Evolutionary conservation across 225 moss, liverwort and hornwort genomes (phyloP), one percentile per base, ranked within the genome.

Genomic region (Polytrichum commune): DNA sequence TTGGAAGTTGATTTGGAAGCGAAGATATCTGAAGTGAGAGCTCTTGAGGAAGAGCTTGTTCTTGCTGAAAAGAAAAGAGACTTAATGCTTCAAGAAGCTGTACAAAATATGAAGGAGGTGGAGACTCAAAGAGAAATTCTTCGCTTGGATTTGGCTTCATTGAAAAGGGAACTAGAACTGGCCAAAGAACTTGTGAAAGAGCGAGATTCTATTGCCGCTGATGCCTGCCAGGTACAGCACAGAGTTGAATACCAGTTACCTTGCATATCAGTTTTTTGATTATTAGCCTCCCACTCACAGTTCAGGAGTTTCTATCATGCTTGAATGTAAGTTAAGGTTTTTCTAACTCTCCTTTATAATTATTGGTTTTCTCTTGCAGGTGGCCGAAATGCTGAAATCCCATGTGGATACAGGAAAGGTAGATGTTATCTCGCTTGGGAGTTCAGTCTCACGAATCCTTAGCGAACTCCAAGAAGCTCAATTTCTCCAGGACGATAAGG

Each of bases 1-100:
- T 64, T 80, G 46, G 80, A 80, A 74, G 72, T 55, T 62, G 80
- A 72, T 55, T 53, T 80, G 71, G 32, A 74, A 25, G 61, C 63
- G 8, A 79, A 75, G 65, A 54, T 46, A 18, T 60, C 60, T 55
- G 74, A 70, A 28, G 66, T 79, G 46, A 67, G 68, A 54, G 63
- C 75, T 64, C 60, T 80, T 27, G 63, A 72, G 57, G 38, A 46
- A 63, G 80, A 80, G 61, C 71, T 74, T 73, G 63, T 60, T 22
- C 62, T 38, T 30, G 64, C 66, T 60, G 76, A 77, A n/a, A 71
- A 62, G 24, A 77, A 29, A 67, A 71, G 76, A 19, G 76, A 66
- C 53, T 66, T 29, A 53, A 60, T 77, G 76, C 76, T 77, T 22
- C 76, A 71, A 69, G 71, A 71, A 71, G 76, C 71, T 5, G 76